These are phyloP conservation scores for Knufia petricola DNA, from an alignment of 2,329 filamentous ascomycete genomes.

Conservation along the genomic window DNA sequence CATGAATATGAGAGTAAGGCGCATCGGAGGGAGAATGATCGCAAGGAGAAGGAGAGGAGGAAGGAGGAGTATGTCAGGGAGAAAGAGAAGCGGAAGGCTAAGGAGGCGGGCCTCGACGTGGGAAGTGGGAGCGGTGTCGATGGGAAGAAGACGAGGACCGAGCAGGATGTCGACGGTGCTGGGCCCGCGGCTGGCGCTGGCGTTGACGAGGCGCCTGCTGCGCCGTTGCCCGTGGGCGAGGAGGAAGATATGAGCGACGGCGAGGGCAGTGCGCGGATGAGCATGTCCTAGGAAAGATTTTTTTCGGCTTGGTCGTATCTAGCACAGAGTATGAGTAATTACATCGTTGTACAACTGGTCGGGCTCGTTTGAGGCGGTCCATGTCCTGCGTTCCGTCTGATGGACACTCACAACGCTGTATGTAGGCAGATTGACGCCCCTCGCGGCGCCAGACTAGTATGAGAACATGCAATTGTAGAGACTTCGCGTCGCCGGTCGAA, in stretches of 20 bases:
- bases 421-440: no score
- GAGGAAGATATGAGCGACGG: slow-evolving; percentile 18
- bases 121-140: neutral
- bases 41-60: slow-evolving; percentile 47
- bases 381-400: no score
- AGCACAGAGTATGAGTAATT: neutral
- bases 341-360: no score
- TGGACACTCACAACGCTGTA: no score
- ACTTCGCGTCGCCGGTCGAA: no score
- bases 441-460: no score
- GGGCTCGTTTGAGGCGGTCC: no score
- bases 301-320: neutral
- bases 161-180: slow-evolving; percentile 8
- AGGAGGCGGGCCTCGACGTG: slow-evolving; percentile 17
- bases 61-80: slow-evolving; percentile 35
- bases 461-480: no score
- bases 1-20: slow-evolving; percentile 98
- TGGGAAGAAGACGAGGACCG: slow-evolving; percentile 7
- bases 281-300: slow-evolving; percentile 18
- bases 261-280: slow-evolving; percentile 22
- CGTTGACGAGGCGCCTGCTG: slow-evolving; percentile 8
- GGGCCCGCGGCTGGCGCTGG: no score
- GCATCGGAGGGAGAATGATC: slow-evolving; percentile 78
- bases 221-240: slow-evolving; percentile 4
- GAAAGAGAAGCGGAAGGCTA: slow-evolving; percentile 41